A percentile compares a stretch with the other conserved stretches of the same genome.
Conservation (phyloP, 192 early-diverging fungal genomes). For the Backusella australiensis region DNA sequence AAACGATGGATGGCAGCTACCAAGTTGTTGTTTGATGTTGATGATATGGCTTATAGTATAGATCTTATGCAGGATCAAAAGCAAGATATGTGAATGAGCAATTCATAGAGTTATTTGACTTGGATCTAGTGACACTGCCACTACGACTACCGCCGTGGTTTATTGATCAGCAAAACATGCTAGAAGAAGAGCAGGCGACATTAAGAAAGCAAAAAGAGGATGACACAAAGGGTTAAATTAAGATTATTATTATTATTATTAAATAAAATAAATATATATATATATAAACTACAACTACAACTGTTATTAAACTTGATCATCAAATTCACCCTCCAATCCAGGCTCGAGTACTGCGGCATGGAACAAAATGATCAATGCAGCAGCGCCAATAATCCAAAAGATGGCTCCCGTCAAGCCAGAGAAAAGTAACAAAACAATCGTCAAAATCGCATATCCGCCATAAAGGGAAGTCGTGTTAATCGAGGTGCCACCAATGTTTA, state of each 20-base stretch:
- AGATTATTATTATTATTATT: not conserved
- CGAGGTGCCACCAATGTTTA: conserved; percentile 35
- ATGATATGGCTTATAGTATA: conserved; percentile 57
- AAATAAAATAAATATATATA: not conserved
- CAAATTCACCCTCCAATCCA: conserved; percentile 52
- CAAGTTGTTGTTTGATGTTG: not conserved
- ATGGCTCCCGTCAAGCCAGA: conserved; percentile 50
- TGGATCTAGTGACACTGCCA: conserved; percentile 87
- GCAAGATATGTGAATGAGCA: conserved; percentile 86
- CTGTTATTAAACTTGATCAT: conserved; percentile 6
- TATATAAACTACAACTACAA: not conserved
- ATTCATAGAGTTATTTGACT: conserved; percentile 95
- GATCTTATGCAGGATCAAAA: conserved; percentile 89
- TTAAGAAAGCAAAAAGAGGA: not conserved
- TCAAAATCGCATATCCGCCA: conserved; percentile 37
- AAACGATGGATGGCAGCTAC: not conserved
- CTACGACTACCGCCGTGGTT: conserved; percentile 78
- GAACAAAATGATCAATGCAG: conserved; percentile 51
- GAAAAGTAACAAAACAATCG: conserved; percentile 51
- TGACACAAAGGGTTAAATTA: not conserved
- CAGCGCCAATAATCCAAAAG: conserved; percentile 63
- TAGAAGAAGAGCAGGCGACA: conserved; percentile 26
- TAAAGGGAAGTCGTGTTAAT: conserved; percentile 44
- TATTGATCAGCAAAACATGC: conserved; percentile 62
- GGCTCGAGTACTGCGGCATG: conserved; percentile 59